phyloP scores from a whole-genome alignment of 345 rosid species.

The Populus pruinosa region DNA sequence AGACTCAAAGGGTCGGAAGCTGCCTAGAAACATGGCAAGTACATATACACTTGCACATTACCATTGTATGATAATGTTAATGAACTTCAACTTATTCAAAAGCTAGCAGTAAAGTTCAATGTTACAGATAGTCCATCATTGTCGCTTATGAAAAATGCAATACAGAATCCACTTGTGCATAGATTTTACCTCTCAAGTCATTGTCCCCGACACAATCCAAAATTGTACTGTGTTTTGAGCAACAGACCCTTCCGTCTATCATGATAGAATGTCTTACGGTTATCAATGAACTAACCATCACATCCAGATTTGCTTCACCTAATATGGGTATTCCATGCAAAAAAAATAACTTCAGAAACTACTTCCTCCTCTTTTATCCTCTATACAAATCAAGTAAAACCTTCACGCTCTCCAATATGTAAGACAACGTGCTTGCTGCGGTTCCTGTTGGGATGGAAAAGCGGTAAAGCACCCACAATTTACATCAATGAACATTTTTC shows the following conservation, averaged over 20 bases:
- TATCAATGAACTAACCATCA: neutral
- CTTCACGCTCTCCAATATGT: neutral
- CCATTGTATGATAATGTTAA: neutral
- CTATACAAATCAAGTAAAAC: no score
- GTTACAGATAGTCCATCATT: neutral
- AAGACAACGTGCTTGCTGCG: neutral
- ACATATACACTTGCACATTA: neutral
- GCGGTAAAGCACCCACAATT: neutral
- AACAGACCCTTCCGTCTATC: neutral
- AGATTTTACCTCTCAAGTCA: no score
- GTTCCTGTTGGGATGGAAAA: neutral
- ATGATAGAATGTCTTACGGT: no score
- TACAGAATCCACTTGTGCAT: neutral
- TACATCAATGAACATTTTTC: neutral
- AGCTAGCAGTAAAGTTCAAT: neutral
- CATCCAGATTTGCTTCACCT: neutral
- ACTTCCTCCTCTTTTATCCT: neutral
- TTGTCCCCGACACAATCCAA: neutral
- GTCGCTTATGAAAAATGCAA: neutral
- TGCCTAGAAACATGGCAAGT: neutral
- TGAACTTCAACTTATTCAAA: neutral
- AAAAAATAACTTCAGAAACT: neutral
- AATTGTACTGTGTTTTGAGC: neutral
- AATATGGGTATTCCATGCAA: neutral
- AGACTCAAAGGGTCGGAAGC: neutral